phyloP scores from a whole-genome alignment of 2,329 filamentous ascomycete genomes.

The Aspergillus novoparasiticus region DNA sequence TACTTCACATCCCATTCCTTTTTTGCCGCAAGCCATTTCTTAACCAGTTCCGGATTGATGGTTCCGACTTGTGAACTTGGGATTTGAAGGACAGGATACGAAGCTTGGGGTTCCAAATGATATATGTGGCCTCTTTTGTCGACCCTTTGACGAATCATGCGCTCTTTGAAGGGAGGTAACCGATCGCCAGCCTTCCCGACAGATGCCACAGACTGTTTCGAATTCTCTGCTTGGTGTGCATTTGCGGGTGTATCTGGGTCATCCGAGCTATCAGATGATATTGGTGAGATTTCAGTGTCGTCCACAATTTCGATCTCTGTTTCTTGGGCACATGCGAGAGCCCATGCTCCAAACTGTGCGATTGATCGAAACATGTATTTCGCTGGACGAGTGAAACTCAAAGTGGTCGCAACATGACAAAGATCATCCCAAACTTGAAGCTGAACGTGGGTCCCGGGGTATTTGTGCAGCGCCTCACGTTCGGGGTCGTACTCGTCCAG shows the following conservation, averaged over 20 bases:
- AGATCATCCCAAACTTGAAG: slow-evolving; percentile 95
- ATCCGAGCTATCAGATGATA: slow-evolving; percentile 59
- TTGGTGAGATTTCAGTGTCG: slow-evolving; percentile 74
- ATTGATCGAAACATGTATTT: slow-evolving; percentile 95
- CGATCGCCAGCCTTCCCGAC: slow-evolving; percentile 87
- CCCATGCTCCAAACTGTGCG: slow-evolving; percentile 92
- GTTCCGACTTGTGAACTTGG: slow-evolving; percentile 69
- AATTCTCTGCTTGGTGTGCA: slow-evolving; percentile 18
- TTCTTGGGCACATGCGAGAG: slow-evolving; percentile 78
- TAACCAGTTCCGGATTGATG: slow-evolving; percentile 76
- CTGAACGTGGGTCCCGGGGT: slow-evolving; percentile 85
- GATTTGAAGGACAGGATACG: slow-evolving; percentile 69
- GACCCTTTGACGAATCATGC: slow-evolving; percentile 92
- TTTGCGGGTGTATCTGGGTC: slow-evolving; percentile 13
- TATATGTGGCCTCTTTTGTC: slow-evolving; percentile 75
- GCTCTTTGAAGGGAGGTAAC: slow-evolving; percentile 73
- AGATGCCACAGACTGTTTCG: slow-evolving; percentile 33
- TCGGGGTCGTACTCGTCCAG: slow-evolving; percentile 65
- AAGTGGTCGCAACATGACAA: slow-evolving; percentile 86
- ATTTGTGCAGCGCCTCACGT: slow-evolving; percentile 59
- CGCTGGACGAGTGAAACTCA: slow-evolving; percentile 95
- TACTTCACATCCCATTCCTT: slow-evolving; percentile 74
- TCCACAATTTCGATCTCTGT: slow-evolving; percentile 78
- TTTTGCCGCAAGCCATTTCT: slow-evolving; percentile 80
- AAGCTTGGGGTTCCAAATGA: slow-evolving; percentile 63